Percentiles rank a stretch among this genome's conserved stretches.
Conservation (phyloP, 306 rosid species). For the Oxytropis ochrocephala region DNA sequence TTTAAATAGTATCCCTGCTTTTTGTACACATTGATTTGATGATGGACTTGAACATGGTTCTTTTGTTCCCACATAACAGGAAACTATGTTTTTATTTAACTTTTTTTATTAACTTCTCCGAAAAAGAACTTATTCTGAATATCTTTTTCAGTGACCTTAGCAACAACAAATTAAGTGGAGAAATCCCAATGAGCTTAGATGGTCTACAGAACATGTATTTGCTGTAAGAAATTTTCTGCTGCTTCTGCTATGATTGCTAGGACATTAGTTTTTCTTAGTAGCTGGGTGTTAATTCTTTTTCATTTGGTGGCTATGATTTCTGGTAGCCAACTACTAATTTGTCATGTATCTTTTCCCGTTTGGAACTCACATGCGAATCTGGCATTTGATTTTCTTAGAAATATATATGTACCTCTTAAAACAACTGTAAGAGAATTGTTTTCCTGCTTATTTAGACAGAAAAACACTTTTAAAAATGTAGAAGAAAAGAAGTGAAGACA, state of each 20-base stretch:
- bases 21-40: not conserved
- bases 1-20: not conserved
- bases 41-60: not conserved
- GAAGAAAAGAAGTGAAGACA: not conserved
- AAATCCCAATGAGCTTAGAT: slow-evolving; percentile 27
- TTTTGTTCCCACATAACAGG: not conserved
- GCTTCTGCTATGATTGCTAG: not conserved
- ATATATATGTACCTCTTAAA: not conserved
- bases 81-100: not conserved
- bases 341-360: not conserved
- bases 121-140: not conserved
- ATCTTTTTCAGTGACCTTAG: slow-evolving; percentile 53
- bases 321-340: not conserved
- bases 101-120: not conserved
- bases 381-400: not conserved
- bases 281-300: not conserved
- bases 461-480: not conserved
- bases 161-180: slow-evolving; percentile 49
- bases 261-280: slow-evolving; percentile 5
- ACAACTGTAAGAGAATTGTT: not conserved
- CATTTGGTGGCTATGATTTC: not conserved
- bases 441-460: not conserved
- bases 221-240: slow-evolving; percentile 35
- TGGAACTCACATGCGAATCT: not conserved
- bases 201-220: slow-evolving; percentile 7